A percentile compares a stretch with the other conserved stretches of the same genome.
Evolutionary conservation across 306 rosid genomes (phyloP).

Genomic region (Oemleria cerasiformis): DNA sequence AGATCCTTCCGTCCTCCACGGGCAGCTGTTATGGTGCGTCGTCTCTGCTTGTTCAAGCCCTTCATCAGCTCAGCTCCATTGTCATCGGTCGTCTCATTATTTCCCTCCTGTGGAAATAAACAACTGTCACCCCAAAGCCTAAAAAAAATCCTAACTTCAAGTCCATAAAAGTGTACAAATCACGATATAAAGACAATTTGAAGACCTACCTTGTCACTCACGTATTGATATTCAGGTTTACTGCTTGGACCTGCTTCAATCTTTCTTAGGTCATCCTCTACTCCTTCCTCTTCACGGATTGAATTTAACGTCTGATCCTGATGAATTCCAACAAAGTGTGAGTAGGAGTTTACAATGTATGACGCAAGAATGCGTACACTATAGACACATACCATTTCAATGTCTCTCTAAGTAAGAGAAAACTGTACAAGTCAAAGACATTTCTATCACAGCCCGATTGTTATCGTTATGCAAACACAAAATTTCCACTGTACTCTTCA

Average conservation of each 20-base stretch:
- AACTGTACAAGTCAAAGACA: too few relatives aligned
- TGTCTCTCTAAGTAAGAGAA: too few relatives aligned
- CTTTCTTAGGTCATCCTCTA: conserved; percentile 25
- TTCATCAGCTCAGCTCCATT: conserved; percentile 50
- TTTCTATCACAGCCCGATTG: too few relatives aligned
- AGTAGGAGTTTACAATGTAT: too few relatives aligned
- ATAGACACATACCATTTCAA: too few relatives aligned
- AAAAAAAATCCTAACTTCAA: background rate
- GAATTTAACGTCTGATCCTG: conserved; percentile 1
- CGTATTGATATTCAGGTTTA: conserved; percentile 41
- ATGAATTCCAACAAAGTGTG: background rate
- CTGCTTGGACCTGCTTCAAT: conserved; percentile 37
- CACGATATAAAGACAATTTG: background rate
- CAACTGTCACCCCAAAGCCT: background rate
- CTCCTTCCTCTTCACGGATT: conserved; percentile 24
- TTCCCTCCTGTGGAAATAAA: conserved; percentile 43
- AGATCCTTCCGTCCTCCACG: conserved; percentile 49
- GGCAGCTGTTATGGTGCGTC: conserved; percentile 52
- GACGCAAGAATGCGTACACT: too few relatives aligned
- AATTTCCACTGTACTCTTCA: background rate
- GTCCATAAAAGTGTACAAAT: background rate
- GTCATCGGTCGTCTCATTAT: conserved; percentile 26
- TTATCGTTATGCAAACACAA: background rate
- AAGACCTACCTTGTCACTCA: conserved; percentile 33
- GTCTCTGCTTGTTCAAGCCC: conserved; percentile 66